Percentiles rank a stretch among this genome's conserved stretches.
Evolutionary conservation across 1,284 basidiomycete genomes (phyloP).

Genomic region (Cutaneotrichosporon sp.): DNA sequence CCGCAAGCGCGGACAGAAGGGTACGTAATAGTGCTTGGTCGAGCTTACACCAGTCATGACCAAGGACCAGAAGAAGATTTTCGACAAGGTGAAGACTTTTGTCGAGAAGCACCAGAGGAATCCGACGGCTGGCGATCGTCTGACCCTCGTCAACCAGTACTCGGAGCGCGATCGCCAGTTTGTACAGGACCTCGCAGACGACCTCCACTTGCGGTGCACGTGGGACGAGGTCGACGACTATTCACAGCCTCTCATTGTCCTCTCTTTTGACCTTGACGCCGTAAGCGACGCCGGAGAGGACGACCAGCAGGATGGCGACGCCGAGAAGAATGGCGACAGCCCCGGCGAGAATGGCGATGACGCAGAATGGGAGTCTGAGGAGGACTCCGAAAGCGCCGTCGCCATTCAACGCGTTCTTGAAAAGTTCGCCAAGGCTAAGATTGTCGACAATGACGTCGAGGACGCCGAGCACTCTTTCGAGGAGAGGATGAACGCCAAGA

Average conservation of each 20-base stretch:
- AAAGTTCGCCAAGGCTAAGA: slow-evolving; percentile 81
- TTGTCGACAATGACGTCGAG: slow-evolving; percentile 60
- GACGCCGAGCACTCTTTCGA: slow-evolving; percentile 74
- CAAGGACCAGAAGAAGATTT: slow-evolving; percentile 65
- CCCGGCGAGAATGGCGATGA: slow-evolving; percentile 27
- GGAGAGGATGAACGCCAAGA: slow-evolving; percentile 67
- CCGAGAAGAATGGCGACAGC: slow-evolving; percentile 23
- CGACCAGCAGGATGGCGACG: slow-evolving; percentile 34
- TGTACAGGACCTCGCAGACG: slow-evolving; percentile 64
- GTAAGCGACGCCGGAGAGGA: slow-evolving; percentile 34
- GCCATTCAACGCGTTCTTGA: slow-evolving; percentile 77
- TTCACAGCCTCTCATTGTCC: slow-evolving; percentile 55
- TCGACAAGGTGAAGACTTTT: slow-evolving; percentile 69
- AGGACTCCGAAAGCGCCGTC: slow-evolving; percentile 57
- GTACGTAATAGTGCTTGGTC: slow-evolving; percentile 19
- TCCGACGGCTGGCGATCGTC: slow-evolving; percentile 48
- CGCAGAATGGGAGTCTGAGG: slow-evolving; percentile 44
- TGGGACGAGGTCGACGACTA: slow-evolving; percentile 89
- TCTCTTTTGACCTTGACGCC: slow-evolving; percentile 55
- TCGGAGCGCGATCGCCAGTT: slow-evolving; percentile 72
- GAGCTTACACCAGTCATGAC: slow-evolving; percentile 58
- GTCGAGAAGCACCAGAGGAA: slow-evolving; percentile 56
- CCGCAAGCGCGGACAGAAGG: slow-evolving; percentile 43
- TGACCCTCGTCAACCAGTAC: slow-evolving; percentile 70
- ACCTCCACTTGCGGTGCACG: slow-evolving; percentile 65